Evolutionary conservation across 1,139 yeast species (phyloP), one percentile per base, ranked within the genome.

Genomic region (Debaryomyces sp.): DNA sequence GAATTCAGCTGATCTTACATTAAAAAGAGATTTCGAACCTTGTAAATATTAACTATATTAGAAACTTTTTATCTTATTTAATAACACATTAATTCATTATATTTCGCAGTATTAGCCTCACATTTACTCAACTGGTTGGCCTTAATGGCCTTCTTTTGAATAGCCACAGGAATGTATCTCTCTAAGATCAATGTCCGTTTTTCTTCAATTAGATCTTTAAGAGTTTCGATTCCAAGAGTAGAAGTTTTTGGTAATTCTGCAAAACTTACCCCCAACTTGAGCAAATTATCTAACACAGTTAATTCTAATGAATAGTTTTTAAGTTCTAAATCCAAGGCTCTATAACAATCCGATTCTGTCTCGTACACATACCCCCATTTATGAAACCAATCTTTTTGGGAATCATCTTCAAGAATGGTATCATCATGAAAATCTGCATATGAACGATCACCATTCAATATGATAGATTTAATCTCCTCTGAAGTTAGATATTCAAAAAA

Each of bases 1-100:
- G 80, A 81, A 54, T 68, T 81, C 49, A 51, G 43, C 44, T 53
- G 12, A 46, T 29, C 15, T 41, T 17, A 13, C 36, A 17, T 2
- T 13, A 35, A 35, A 12, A 35, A 8, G 9, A 7, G 33, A 46
- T 45, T 45, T 10, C 32, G 32, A 44, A 46, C 9, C 39, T 33
- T 49, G 46, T 47, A 49, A 33, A 41, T 44, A 44, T 36, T 30
- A 41, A 41, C 30, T 32, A 32, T 9, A 32, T 5, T 13, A 32
- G 34, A 32, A 32, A 10, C 34, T 17, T 15, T 27, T 32, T 32
- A 32, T 32, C 17, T 30, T 13, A 17, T 24, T 46, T 40, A 56
- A 44, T 56, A 56, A 44, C 49, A 34, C 43, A 56, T 40, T 29
- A 56, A 44, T 33, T 48, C 35, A 29, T 43, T 35, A 49, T 50